Conservation (phyloP, 1,139 yeast species). For the Hyphopichia burtonii region DNA sequence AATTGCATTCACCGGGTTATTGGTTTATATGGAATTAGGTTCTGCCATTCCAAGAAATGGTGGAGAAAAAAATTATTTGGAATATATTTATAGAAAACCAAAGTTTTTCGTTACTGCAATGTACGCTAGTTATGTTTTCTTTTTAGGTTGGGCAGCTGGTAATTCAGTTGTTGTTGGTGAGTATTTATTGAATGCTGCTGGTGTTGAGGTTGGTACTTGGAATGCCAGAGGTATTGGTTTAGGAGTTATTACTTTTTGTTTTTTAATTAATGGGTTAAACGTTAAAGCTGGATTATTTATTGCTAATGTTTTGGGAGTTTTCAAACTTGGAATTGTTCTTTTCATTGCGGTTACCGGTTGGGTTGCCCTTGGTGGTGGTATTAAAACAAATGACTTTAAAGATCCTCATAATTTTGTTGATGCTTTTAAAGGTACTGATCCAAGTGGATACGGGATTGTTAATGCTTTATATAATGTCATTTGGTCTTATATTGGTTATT, state of each 20-base stretch:
- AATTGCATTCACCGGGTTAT: conserved; percentile 71
- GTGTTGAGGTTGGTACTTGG: conserved; percentile 67
- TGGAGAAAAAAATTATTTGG: conserved; percentile 84
- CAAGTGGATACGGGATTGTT: conserved; percentile 76
- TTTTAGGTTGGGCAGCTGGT: conserved; percentile 86
- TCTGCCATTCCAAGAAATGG: conserved; percentile 83
- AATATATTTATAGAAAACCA: conserved; percentile 68
- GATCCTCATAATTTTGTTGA: conserved; percentile 60
- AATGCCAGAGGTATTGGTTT: conserved; percentile 73
- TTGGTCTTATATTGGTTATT: conserved; percentile 76
- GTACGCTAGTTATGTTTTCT: conserved; percentile 74
- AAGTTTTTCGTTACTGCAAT: conserved; percentile 67
- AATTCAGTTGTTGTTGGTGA: conserved; percentile 56
- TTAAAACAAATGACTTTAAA: conserved; percentile 46
- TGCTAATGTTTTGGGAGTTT: conserved; percentile 67
- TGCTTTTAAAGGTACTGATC: conserved; percentile 58
- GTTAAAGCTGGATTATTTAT: conserved; percentile 66
- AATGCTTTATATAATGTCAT: conserved; percentile 77
- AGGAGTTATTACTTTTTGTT: conserved; percentile 72
- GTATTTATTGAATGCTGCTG: conserved; percentile 65
- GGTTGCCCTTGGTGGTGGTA: conserved; percentile 77
- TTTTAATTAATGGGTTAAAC: conserved; percentile 59
- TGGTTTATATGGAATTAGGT: conserved; percentile 82
- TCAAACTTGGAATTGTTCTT: conserved; percentile 66
- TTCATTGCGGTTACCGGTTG: conserved; percentile 76